Evolutionary conservation across 2,329 filamentous ascomycete genomes (phyloP), one percentile per base, ranked within the genome.

Genomic region (Aspergillus niger): DNA sequence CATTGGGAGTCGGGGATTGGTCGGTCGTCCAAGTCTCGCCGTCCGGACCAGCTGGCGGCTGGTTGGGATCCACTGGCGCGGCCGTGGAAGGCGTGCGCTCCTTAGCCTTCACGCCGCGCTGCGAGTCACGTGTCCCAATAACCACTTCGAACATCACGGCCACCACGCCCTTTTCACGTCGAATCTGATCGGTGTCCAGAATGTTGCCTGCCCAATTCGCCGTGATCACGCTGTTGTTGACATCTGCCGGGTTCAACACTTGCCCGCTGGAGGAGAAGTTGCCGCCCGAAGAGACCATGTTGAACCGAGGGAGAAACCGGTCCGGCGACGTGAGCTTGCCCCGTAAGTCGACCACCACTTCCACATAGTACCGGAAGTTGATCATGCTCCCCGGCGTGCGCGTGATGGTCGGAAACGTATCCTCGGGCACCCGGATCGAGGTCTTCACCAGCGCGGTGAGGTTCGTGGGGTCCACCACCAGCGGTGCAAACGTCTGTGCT

Each of bases 371-470:
- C 67, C 89, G 91, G 80, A 99, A 98, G 68, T 89, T 92, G 65
- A 99, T 95, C 88, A 98, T 95, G 36, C 91, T 89, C 3, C 94
- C 92, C 0, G 95, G 95, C 0, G 97, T 92, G 57, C 89, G 89
- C 28, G 87, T 88, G 63, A 98, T 98, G 2, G 93, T 97, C 0
- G 95, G 94, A 68, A 98, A 98, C 0, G 88, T 88, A 70, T 97
- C 91, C 64, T 96, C 92, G 0, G 95, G 95, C 2, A 98, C 86
- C 67, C 91, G 88, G 15, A 99, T 86, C 3, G 90, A 90, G 3
- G 92, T 90, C 15, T 89, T 95, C 44, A 98, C 86, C 49, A 89
- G 89, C 1, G 92, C 88, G 20, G 88, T 89, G 66, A 97, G 82
- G 0, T 89, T 92, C 26, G 76, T 80, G 0, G 93, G 94, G 70